Conservation (phyloP, 2,329 filamentous ascomycete genomes). For the Trichoderma aggressivum region DNA sequence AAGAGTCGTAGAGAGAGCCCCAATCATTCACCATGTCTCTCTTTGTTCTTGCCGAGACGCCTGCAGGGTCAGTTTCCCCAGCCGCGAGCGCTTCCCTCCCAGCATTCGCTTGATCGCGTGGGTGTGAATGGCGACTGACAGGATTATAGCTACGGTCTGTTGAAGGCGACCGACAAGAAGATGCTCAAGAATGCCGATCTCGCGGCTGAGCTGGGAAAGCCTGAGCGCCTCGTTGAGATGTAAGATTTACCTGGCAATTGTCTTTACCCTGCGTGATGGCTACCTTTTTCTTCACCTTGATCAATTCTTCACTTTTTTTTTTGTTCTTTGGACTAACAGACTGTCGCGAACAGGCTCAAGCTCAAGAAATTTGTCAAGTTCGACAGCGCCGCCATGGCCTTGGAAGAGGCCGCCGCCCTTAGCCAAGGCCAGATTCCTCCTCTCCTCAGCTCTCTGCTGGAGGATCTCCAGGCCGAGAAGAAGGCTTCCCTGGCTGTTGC, state of each 20-base stretch:
- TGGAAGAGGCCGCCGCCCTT: constrained; percentile 85
- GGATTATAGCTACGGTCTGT: constrained; percentile 78
- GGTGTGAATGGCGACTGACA: constrained; percentile 29
- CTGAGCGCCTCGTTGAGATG: constrained; percentile 84
- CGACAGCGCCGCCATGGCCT: constrained; percentile 83
- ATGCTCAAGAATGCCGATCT: constrained; percentile 84
- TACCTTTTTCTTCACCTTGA: constrained; percentile 10
- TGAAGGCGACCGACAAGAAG: constrained; percentile 99
- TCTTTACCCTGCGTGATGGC: not conserved
- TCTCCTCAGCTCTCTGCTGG: constrained; percentile 75
- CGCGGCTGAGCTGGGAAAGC: constrained; percentile 68
- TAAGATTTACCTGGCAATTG: constrained; percentile 46
- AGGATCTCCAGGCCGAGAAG: constrained; percentile 94
- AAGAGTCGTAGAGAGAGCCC: constrained; percentile 31
- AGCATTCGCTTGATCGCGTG: not conserved
- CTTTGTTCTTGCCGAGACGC: constrained; percentile 91
- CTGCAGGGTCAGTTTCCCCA: constrained; percentile 62
- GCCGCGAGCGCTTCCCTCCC: not conserved
- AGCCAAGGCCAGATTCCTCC: constrained; percentile 94
- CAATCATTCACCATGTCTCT: constrained; percentile 65
- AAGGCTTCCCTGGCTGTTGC: constrained; percentile 93
- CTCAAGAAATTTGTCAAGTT: constrained; percentile 98
- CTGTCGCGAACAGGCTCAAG: constrained; percentile 62
- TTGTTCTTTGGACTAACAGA: constrained; percentile 5
- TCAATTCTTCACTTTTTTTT: not conserved